These are phyloP conservation scores for Talaromyces funiculosus DNA, from an alignment of 2,329 filamentous ascomycete species.

Conservation along the genomic window DNA sequence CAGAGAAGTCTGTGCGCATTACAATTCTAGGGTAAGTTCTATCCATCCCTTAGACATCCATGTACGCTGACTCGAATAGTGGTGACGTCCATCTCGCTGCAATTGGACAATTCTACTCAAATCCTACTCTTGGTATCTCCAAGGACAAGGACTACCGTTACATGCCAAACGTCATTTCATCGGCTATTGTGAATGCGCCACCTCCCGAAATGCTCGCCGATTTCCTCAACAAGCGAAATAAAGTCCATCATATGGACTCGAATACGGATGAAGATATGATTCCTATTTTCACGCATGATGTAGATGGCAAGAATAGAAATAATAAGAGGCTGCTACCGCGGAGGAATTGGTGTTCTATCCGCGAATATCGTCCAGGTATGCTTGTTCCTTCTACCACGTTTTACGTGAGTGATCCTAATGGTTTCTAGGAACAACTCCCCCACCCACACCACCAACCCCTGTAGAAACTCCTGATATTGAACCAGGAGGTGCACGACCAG, in stretches of 20 bases:
- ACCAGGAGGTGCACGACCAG: conserved; percentile 24
- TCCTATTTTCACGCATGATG: conserved; percentile 81
- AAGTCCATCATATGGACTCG: conserved; percentile 56
- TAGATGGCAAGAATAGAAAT: conserved; percentile 82
- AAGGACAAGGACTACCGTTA: conserved; percentile 94
- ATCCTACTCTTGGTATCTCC: conserved; percentile 70
- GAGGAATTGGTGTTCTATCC: conserved; percentile 92
- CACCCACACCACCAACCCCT: conserved; percentile 54
- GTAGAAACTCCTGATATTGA: conserved; percentile 42
- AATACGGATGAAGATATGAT: conserved; percentile 95
- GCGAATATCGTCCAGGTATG: conserved; percentile 70
- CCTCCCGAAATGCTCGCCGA: conserved; percentile 84
- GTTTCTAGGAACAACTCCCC: conserved; percentile 66
- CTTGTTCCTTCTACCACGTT: too few relatives aligned
- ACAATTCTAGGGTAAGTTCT: conserved; percentile 68
- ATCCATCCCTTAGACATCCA: too few relatives aligned
- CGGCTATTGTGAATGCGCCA: conserved; percentile 88
- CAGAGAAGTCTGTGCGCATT: conserved; percentile 83
- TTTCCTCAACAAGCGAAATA: conserved; percentile 89
- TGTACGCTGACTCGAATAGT: conserved; percentile 38
- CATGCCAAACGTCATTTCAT: conserved; percentile 93
- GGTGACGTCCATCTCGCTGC: conserved; percentile 92
- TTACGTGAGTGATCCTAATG: conserved; percentile 18
- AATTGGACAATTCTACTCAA: conserved; percentile 91
- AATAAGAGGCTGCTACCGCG: conserved; percentile 85